Evolutionary conservation across 163 green algal species (phyloP).

Genomic region (Volvox carteri): DNA sequence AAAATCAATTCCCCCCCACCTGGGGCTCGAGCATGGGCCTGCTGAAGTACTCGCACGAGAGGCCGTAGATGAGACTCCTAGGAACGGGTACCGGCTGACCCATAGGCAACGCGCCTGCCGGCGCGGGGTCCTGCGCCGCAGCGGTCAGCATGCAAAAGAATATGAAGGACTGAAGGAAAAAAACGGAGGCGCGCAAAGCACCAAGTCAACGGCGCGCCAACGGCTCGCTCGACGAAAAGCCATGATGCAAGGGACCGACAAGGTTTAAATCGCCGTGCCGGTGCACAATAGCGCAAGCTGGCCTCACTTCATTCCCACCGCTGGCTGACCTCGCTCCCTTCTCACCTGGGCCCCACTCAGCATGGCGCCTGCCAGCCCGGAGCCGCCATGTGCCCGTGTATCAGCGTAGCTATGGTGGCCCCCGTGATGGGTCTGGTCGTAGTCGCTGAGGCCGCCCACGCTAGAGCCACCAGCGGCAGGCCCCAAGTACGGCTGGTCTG

Average conservation of each 20-base stretch:
- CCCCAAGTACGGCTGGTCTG: not conserved
- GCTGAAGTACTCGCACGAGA: constrained; percentile 79
- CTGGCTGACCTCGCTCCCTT: not conserved
- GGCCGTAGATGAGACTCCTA: constrained; percentile 71
- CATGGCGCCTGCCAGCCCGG: constrained; percentile 16
- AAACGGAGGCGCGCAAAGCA: no score
- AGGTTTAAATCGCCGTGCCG: no score
- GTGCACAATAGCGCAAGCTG: no score
- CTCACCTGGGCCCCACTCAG: constrained; percentile 9
- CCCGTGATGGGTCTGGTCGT: constrained; percentile 37
- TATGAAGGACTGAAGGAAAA: no score
- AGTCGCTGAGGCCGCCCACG: constrained; percentile 48
- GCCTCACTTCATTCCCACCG: not conserved
- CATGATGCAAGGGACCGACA: no score
- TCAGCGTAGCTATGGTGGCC: constrained; percentile 7
- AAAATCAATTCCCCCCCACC: constrained; percentile 56
- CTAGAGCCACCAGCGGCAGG: not conserved
- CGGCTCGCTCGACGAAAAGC: no score
- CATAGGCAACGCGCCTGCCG: not conserved
- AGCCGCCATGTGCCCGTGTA: constrained; percentile 43
- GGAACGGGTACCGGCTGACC: constrained; percentile 40
- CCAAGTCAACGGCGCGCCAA: no score
- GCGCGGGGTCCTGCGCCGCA: not conserved
- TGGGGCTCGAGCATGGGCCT: constrained; percentile 82
- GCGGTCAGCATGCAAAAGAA: not conserved